Conservation (phyloP, 177 flowering plant genomes). For the Tripterygium wilfordii region DNA sequence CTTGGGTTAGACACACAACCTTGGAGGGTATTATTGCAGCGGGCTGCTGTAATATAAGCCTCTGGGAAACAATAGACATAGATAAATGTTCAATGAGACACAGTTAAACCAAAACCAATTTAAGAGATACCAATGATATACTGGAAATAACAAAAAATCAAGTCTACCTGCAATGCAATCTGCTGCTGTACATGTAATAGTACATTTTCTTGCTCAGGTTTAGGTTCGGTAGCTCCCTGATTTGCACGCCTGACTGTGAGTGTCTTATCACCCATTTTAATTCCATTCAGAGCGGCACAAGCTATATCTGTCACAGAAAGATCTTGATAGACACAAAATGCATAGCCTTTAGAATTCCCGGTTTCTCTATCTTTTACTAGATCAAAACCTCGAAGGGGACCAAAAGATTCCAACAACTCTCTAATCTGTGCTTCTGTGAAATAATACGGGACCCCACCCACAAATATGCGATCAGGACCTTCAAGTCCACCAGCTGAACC, state of each 20-base stretch:
- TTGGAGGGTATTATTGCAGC: conserved; percentile 66
- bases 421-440: conserved; percentile 81
- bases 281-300: conserved; percentile 96
- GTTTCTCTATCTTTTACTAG: conserved; percentile 91
- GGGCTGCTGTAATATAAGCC: conserved; percentile 68
- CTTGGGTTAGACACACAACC: conserved; percentile 82
- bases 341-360: conserved; percentile 93
- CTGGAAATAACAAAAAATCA: no score
- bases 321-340: conserved; percentile 97
- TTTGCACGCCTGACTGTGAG: conserved; percentile 98
- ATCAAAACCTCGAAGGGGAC: conserved; percentile 85
- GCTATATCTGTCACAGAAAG: conserved; percentile 93
- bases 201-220: conserved; percentile 90
- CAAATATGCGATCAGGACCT: conserved; percentile 95
- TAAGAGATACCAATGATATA: no score
- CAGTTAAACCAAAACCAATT: no score
- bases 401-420: conserved; percentile 83
- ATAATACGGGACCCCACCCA: conserved; percentile 89
- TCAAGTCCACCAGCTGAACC: conserved; percentile 98
- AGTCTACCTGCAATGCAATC: conserved; percentile 81
- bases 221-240: conserved; percentile 82
- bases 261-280: conserved; percentile 98
- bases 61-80: conserved; percentile 39
- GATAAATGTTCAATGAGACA: no score
- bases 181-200: conserved; percentile 93